phyloP scores from a whole-genome alignment of 2,329 filamentous ascomycete species.

The Aspergillus pseudoglaucus region DNA sequence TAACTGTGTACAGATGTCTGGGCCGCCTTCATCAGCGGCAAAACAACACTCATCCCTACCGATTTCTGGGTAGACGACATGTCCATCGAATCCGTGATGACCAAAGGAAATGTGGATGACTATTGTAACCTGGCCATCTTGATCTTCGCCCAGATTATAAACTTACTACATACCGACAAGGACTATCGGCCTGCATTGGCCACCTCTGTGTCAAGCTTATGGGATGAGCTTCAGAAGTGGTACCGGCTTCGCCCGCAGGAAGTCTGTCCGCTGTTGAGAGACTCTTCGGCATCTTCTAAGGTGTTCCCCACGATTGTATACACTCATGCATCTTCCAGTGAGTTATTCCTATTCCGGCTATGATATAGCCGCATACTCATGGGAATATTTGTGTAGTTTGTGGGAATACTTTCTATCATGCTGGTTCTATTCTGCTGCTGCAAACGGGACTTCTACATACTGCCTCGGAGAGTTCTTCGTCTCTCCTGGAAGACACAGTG shows the following conservation, averaged over 20 bases:
- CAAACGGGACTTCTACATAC: constrained; percentile 1
- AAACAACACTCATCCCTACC: constrained; percentile 8
- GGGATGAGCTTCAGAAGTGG: constrained; percentile 5
- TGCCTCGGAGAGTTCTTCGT: neutral
- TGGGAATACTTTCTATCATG: constrained; percentile 13
- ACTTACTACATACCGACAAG: constrained; percentile 2
- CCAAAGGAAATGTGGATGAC: constrained; percentile 8
- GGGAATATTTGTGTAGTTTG: constrained; percentile 5
- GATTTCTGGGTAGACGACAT: constrained; percentile 9
- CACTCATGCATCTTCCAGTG: constrained; percentile 3
- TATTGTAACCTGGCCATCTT: constrained; percentile 10
- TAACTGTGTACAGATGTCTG: constrained; percentile 5
- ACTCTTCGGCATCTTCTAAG: neutral
- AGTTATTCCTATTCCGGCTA: neutral
- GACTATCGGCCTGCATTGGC: neutral
- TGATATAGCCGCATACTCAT: neutral
- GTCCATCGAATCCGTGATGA: constrained; percentile 4
- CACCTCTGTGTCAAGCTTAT: neutral
- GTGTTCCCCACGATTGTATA: constrained; percentile 3
- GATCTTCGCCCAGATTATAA: constrained; percentile 10
- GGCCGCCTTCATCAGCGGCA: constrained; percentile 10
- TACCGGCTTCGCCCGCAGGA: constrained; percentile 2
- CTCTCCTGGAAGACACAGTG: neutral
- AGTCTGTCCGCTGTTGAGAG: constrained; percentile 4
- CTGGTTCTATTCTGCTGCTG: constrained; percentile 10